phyloP scores from a whole-genome alignment of 768 basidiomycete genomes.

The Podaxis pistillaris region DNA sequence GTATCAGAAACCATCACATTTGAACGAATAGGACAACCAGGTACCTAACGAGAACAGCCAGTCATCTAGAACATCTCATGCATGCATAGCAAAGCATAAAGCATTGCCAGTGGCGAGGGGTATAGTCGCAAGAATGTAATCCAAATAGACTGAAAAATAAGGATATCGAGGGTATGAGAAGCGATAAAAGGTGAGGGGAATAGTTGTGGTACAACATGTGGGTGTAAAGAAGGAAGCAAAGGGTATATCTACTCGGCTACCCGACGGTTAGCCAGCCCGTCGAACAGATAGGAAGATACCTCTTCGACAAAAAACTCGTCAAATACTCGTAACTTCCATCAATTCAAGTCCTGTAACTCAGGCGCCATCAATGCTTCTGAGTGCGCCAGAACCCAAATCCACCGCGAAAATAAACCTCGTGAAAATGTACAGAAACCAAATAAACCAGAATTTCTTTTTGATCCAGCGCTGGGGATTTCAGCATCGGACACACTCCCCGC shows the following conservation, averaged over 20 bases:
- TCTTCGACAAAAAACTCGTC: conserved; percentile 7
- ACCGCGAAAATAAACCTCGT: neutral
- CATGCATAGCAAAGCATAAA: neutral
- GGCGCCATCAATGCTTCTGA: conserved; percentile 8
- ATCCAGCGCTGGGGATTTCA: conserved; percentile 2
- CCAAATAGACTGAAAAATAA: conserved; percentile 9
- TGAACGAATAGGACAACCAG: neutral
- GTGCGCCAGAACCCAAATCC: conserved; percentile 6
- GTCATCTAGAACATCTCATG: conserved; percentile 3
- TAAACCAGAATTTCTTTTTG: neutral
- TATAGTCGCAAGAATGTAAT: conserved; percentile 7
- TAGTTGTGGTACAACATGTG: conserved; percentile 1
- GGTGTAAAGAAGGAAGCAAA: neutral
- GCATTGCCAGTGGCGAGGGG: neutral
- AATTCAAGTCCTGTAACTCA: neutral
- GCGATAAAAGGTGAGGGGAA: neutral
- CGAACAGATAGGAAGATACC: conserved; percentile 6
- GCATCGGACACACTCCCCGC: neutral
- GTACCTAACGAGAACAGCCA: neutral
- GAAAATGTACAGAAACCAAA: conserved; percentile 1
- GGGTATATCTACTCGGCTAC: neutral
- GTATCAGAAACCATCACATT: neutral
- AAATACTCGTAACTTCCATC: conserved; percentile 9
- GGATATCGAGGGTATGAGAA: neutral
- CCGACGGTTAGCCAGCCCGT: conserved; percentile 12